Percentiles rank a stretch among this genome's conserved stretches.
Evolutionary conservation across 192 early-diverging fungal genomes (phyloP).

Genomic region (Phlyctochytrium arcticum): DNA sequence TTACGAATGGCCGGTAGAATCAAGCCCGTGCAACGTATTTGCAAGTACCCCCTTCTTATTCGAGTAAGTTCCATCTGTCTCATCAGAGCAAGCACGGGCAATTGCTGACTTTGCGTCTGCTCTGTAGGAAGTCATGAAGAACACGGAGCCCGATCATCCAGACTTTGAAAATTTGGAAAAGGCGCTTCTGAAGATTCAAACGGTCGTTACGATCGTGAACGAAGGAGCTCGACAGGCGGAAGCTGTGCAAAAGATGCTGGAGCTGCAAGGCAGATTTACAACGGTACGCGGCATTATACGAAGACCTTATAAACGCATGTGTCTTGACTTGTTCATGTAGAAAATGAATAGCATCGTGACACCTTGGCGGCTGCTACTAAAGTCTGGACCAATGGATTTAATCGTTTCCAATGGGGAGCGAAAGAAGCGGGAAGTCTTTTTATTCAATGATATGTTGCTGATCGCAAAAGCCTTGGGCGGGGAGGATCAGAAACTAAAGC

Average conservation of each 20-base stretch:
- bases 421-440: conserved; percentile 46
- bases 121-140: conserved; percentile 41
- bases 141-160: conserved; percentile 42
- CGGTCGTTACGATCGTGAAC: conserved; percentile 54
- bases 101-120: too few relatives aligned
- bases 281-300: conserved; percentile 26
- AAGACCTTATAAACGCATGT: background rate
- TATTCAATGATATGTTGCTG: conserved; percentile 54
- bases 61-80: conserved; percentile 33
- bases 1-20: conserved; percentile 15
- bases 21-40: conserved; percentile 57
- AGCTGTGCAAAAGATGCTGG: conserved; percentile 49
- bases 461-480: conserved; percentile 39
- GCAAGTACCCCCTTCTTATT: conserved; percentile 57
- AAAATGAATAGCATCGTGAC: conserved; percentile 51
- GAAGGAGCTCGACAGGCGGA: conserved; percentile 51
- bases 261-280: conserved; percentile 43
- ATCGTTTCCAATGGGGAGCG: conserved; percentile 29
- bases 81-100: too few relatives aligned
- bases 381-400: conserved; percentile 36
- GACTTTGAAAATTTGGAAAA: conserved; percentile 40
- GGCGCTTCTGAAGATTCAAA: conserved; percentile 48
- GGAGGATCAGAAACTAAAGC: conserved; percentile 45
- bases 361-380: conserved; percentile 40
- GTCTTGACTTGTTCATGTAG: conserved; percentile 19